These are phyloP conservation scores for Hypoxylon sp. DNA, from an alignment of 2,329 filamentous ascomycete species.

Conservation along the genomic window DNA sequence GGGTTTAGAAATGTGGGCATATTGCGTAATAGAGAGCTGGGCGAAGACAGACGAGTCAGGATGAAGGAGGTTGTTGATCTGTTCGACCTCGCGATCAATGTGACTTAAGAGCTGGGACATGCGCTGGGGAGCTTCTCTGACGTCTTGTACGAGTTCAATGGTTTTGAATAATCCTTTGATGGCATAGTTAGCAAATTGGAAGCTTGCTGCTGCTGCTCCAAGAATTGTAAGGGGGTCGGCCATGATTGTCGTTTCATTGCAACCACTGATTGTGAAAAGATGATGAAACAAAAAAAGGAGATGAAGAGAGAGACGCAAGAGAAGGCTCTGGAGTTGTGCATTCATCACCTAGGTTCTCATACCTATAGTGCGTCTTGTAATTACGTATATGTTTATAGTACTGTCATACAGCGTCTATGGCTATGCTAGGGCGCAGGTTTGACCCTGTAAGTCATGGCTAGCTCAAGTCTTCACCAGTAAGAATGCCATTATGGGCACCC, in stretches of 20 bases:
- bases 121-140: background rate
- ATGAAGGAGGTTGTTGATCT: slow-evolving; percentile 11
- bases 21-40: slow-evolving; percentile 12
- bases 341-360: too few species aligned
- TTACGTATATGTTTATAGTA: too few species aligned
- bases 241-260: background rate
- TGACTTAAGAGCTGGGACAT: slow-evolving; percentile 13
- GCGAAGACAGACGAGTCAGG: slow-evolving; percentile 10
- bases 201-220: slow-evolving; percentile 6
- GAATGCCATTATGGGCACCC: too few species aligned
- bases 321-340: background rate
- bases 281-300: background rate
- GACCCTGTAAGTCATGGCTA: too few species aligned
- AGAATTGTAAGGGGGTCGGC: slow-evolving; percentile 16
- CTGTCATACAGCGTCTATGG: too few species aligned
- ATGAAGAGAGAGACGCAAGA: background rate
- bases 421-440: too few species aligned
- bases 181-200: slow-evolving; percentile 6
- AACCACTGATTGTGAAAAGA: background rate
- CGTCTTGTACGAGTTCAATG: slow-evolving; percentile 5
- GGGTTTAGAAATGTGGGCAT: slow-evolving; percentile 13
- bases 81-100: slow-evolving; percentile 14
- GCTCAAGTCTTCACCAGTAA: too few species aligned
- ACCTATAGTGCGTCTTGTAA: too few species aligned
- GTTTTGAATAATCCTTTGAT: slow-evolving; percentile 10